phyloP scores from a whole-genome alignment of 805 yeast species.

The Ogataea thermomethanolica region DNA sequence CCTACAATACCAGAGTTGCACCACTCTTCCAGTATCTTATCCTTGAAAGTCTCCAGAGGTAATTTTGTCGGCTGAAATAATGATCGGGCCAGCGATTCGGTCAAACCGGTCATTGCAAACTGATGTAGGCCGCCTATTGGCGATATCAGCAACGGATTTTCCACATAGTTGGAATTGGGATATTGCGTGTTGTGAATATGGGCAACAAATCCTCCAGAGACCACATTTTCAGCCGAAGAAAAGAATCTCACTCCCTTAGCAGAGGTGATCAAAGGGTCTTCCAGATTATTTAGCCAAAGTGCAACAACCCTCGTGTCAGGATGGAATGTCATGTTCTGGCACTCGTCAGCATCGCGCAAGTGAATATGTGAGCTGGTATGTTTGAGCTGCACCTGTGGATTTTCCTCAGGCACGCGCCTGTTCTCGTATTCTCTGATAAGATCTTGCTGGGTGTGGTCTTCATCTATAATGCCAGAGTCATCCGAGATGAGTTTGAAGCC shows the following conservation, averaged over 20 bases:
- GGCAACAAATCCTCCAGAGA: conserved; percentile 18
- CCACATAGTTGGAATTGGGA: neutral
- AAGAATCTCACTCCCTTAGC: conserved; percentile 21
- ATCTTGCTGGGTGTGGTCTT: conserved; percentile 10
- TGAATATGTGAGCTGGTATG: conserved; percentile 14
- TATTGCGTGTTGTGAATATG: conserved; percentile 12
- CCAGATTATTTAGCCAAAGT: conserved; percentile 31
- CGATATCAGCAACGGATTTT: conserved; percentile 33
- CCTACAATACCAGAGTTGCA: conserved; percentile 21
- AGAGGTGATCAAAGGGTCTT: conserved; percentile 24
- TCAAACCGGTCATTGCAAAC: conserved; percentile 31
- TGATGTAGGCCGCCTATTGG: conserved; percentile 43
- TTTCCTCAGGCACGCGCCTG: neutral
- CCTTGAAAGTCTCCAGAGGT: conserved; percentile 13
- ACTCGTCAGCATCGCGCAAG: conserved; percentile 1
- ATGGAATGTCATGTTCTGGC: conserved; percentile 19
- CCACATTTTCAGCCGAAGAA: conserved; percentile 9
- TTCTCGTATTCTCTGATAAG: conserved; percentile 4
- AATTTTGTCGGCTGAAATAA: conserved; percentile 18
- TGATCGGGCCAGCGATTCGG: conserved; percentile 18
- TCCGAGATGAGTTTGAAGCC: conserved; percentile 38
- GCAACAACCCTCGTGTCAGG: conserved; percentile 29
- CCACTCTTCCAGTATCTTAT: conserved; percentile 21
- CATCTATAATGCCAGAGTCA: conserved; percentile 29
- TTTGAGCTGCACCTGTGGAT: conserved; percentile 12